A percentile compares a stretch with the other conserved stretches of the same genome.
phyloP scores from a whole-genome alignment of 2,329 filamentous ascomycete species.

The Phymatotrichopsis omnivora region DNA sequence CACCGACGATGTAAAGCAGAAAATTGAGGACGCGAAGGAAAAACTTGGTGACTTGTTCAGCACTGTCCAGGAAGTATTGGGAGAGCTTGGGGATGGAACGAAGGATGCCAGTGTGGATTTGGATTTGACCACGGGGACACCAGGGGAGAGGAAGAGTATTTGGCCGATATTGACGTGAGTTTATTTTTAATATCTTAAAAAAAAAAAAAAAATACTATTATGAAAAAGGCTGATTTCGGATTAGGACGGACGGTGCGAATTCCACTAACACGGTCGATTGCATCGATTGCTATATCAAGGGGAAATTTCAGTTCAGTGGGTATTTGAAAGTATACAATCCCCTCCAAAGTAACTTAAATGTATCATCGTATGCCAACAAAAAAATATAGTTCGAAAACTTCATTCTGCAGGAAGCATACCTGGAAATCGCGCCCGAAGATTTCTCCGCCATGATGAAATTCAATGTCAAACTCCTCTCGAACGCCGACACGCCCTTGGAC shows the following conservation, averaged over 20 bases:
- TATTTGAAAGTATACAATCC: slow-evolving; percentile 18
- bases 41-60: slow-evolving; percentile 7
- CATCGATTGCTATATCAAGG: slow-evolving; percentile 23
- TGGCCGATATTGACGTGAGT: slow-evolving; percentile 11
- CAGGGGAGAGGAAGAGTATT: slow-evolving; percentile 9
- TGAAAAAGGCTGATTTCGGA: not conserved
- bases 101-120: slow-evolving; percentile 4
- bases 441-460: slow-evolving; percentile 21
- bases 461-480: slow-evolving; percentile 13
- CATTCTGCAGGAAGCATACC: slow-evolving; percentile 16
- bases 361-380: not conserved
- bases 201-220: not conserved
- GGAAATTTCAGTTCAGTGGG: slow-evolving; percentile 23
- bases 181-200: too few relatives aligned
- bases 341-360: too few relatives aligned
- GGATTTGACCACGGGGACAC: slow-evolving; percentile 4
- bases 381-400: slow-evolving; percentile 16
- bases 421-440: slow-evolving; percentile 19
- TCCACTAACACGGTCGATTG: slow-evolving; percentile 18
- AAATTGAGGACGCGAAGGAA: slow-evolving; percentile 8
- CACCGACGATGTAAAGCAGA: slow-evolving; percentile 2
- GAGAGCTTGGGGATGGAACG: slow-evolving; percentile 3
- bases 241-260: not conserved
- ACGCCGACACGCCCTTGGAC: slow-evolving; percentile 4
- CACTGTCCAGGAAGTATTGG: not conserved